phyloP scores from a whole-genome alignment of 345 rosid genomes.

The Camelina sativa region DNA sequence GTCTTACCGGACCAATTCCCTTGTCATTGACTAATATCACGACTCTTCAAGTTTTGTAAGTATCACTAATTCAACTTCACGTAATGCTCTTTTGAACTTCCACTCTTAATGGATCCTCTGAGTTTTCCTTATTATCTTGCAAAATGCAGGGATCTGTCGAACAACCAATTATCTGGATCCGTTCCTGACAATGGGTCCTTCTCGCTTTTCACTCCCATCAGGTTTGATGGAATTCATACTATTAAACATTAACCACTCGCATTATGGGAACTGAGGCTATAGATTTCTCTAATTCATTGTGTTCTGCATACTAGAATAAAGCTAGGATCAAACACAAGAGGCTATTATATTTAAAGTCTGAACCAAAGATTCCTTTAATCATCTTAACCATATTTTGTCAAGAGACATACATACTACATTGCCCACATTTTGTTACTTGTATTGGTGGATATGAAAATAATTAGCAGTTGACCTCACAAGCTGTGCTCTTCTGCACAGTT shows the following conservation, averaged over 20 bases:
- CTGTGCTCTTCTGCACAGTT: constrained; percentile 61
- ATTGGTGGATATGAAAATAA: not conserved
- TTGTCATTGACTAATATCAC: constrained; percentile 83
- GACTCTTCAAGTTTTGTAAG: constrained; percentile 91
- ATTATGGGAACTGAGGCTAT: not conserved
- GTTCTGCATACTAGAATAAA: not conserved
- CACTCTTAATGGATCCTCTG: not conserved
- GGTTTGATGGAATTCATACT: constrained; percentile 50
- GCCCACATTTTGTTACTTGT: not conserved
- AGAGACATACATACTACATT: not conserved
- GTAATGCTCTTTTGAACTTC: constrained; percentile 2
- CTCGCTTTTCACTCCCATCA: constrained; percentile 94
- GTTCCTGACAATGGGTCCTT: constrained; percentile 98
- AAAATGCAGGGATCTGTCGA: constrained; percentile 82
- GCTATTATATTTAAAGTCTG: not conserved
- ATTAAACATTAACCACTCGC: not conserved
- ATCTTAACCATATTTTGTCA: not conserved
- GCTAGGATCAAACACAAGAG: not conserved
- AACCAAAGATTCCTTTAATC: not conserved
- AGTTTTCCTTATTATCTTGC: constrained; percentile 21
- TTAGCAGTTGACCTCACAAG: not conserved
- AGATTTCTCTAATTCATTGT: not conserved
- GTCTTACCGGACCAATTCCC: constrained; percentile 78
- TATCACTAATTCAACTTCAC: constrained; percentile 29
- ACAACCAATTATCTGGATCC: constrained; percentile 80